Evolutionary conservation across 179 eudicot species (phyloP).

Genomic region (Nepenthes alata): DNA sequence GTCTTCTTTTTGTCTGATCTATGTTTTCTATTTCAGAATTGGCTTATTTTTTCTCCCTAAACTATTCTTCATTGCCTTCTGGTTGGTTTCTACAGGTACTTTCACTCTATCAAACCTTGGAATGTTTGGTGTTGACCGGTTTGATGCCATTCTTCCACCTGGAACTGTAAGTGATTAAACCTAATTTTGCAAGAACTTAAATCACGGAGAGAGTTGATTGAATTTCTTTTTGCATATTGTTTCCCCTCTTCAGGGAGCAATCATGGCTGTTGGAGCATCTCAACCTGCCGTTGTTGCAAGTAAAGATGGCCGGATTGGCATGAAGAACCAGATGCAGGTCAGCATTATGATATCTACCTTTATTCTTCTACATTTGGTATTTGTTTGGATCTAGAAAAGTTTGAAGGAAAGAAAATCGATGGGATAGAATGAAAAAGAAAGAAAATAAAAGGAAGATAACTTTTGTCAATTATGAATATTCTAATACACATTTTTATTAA

Average conservation of each 20-base stretch:
- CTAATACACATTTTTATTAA: no score
- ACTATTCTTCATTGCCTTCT: constrained; percentile 6
- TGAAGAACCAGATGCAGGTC: constrained; percentile 98
- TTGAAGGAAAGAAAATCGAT: not conserved
- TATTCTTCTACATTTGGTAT: not conserved
- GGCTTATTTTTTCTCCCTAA: no score
- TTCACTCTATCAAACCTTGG: constrained; percentile 95
- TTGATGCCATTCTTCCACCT: constrained; percentile 97
- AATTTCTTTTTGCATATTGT: no score
- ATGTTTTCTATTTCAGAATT: no score
- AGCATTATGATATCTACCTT: not conserved
- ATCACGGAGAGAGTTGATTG: not conserved
- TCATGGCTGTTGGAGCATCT: constrained; percentile 98
- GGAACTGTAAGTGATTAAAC: constrained; percentile 63
- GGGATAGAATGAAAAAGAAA: no score
- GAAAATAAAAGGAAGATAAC: no score
- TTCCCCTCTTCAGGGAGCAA: constrained; percentile 55
- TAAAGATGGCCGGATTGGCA: constrained; percentile 87
- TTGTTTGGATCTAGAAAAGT: not conserved
- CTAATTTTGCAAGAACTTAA: not conserved
- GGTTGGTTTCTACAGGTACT: constrained; percentile 45
- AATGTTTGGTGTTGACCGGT: constrained; percentile 92
- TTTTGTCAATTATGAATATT: no score
- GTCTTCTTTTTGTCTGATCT: not conserved
- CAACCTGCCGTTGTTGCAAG: constrained; percentile 53